Conservation (phyloP, 257 asterid species). For the Ophiorrhiza pumila region DNA sequence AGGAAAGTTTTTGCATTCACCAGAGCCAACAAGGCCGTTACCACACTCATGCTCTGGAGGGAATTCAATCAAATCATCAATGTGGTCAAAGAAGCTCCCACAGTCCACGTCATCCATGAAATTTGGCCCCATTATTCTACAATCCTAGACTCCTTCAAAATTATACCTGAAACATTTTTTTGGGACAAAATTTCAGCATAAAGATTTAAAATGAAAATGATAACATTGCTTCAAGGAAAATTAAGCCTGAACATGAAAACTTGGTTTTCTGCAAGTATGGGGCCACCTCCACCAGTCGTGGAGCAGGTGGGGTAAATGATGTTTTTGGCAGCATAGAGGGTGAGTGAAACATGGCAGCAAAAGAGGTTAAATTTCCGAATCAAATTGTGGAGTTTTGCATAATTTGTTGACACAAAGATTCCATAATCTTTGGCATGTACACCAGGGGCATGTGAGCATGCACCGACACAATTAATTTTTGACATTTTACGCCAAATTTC, state of each 20-base stretch:
- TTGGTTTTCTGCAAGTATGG: not conserved
- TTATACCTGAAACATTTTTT: conserved; percentile 26
- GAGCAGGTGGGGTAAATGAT: conserved; percentile 11
- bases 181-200: conserved; percentile 2
- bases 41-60: conserved; percentile 66
- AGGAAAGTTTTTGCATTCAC: conserved; percentile 54
- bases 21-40: conserved; percentile 40
- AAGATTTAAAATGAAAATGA: not conserved
- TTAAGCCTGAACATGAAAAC: not conserved
- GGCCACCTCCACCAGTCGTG: conserved; percentile 6
- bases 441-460: conserved; percentile 10
- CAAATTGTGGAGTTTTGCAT: conserved; percentile 34
- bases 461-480: conserved; percentile 32
- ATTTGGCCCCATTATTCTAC: conserved; percentile 53
- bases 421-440: conserved; percentile 3
- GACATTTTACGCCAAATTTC: not conserved
- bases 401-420: conserved; percentile 14
- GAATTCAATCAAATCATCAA: conserved; percentile 86
- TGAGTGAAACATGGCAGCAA: not conserved
- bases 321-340: not conserved
- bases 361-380: conserved; percentile 9
- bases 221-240: not conserved
- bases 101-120: conserved; percentile 71
- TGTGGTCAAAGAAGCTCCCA: conserved; percentile 79
- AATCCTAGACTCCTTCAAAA: conserved; percentile 8